Percentiles rank a stretch among this genome's conserved stretches.
Evolutionary conservation across 768 basidiomycete genomes (phyloP).

Genomic region (Podaxis sp.): DNA sequence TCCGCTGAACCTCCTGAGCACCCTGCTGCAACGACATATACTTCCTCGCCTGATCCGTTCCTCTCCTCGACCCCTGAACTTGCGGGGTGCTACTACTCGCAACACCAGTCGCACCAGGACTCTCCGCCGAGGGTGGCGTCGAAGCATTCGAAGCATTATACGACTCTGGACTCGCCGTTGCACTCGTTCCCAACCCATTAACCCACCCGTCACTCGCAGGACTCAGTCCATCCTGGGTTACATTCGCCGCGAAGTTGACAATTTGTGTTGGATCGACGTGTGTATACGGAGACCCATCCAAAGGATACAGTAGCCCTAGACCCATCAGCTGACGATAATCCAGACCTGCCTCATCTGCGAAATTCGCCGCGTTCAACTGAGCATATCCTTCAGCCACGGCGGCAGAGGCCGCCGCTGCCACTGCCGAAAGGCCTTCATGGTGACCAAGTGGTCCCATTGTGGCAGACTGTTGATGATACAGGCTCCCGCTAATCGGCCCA

Average conservation of each 20-base stretch:
- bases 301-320: slow-evolving; percentile 55
- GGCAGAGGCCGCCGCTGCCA: slow-evolving; percentile 63
- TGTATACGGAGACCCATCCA: slow-evolving; percentile 60
- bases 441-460: slow-evolving; percentile 4
- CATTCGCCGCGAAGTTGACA: slow-evolving; percentile 16
- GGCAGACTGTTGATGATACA: slow-evolving; percentile 1
- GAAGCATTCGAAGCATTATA: slow-evolving; percentile 69
- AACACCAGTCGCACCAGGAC: slow-evolving; percentile 24
- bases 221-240: slow-evolving; percentile 36
- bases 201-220: slow-evolving; percentile 85
- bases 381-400: slow-evolving; percentile 75
- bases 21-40: slow-evolving; percentile 66
- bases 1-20: slow-evolving; percentile 55
- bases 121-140: slow-evolving; percentile 69
- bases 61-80: slow-evolving; percentile 28
- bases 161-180: slow-evolving; percentile 75
- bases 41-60: slow-evolving; percentile 43
- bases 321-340: slow-evolving; percentile 66
- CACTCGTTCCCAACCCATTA: slow-evolving; percentile 64
- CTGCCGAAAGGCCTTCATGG: slow-evolving; percentile 60
- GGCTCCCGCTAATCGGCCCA: background rate
- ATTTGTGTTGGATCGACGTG: slow-evolving; percentile 96
- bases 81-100: slow-evolving; percentile 9
- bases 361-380: slow-evolving; percentile 55
- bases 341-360: slow-evolving; percentile 54